Percentiles rank a stretch among this genome's conserved stretches.
phyloP scores from a whole-genome alignment of 441 rosid species.

The Euphorbia celastroides region DNA sequence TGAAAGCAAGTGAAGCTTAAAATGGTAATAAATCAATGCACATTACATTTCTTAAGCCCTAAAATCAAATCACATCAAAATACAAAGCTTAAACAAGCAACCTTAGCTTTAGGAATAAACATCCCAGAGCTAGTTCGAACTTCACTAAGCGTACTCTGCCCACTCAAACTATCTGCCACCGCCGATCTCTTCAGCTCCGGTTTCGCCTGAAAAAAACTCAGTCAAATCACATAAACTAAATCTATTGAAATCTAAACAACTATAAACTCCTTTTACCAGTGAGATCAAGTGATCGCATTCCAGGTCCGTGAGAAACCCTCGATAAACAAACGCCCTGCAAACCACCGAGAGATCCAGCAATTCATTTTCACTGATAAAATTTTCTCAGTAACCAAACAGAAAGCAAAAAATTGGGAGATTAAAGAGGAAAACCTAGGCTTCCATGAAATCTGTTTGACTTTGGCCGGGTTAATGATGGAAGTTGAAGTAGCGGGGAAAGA shows the following conservation, averaged over 20 bases:
- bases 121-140: slow-evolving; percentile 95
- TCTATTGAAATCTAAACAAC: neutral
- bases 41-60: neutral
- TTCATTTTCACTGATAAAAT: too few species aligned
- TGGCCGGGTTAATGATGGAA: slow-evolving; percentile 72
- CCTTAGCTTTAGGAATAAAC: slow-evolving; percentile 87
- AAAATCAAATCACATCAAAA: too few species aligned
- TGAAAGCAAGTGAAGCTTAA: neutral
- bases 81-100: too few species aligned
- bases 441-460: slow-evolving; percentile 85
- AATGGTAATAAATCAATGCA: neutral
- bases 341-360: neutral
- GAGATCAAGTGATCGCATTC: slow-evolving; percentile 93
- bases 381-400: too few species aligned
- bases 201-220: slow-evolving; percentile 48
- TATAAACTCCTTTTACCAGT: slow-evolving; percentile 41
- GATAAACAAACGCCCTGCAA: slow-evolving; percentile 81
- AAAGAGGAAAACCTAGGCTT: slow-evolving; percentile 69
- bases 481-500: slow-evolving; percentile 36
- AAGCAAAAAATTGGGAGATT: neutral
- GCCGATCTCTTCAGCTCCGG: slow-evolving; percentile 89
- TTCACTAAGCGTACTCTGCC: slow-evolving; percentile 74
- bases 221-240: neutral
- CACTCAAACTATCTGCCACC: slow-evolving; percentile 82
- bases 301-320: slow-evolving; percentile 81